These are phyloP conservation scores for Termitomyces sp. DNA, from an alignment of 1,284 basidiomycete genomes.

Conservation along the genomic window DNA sequence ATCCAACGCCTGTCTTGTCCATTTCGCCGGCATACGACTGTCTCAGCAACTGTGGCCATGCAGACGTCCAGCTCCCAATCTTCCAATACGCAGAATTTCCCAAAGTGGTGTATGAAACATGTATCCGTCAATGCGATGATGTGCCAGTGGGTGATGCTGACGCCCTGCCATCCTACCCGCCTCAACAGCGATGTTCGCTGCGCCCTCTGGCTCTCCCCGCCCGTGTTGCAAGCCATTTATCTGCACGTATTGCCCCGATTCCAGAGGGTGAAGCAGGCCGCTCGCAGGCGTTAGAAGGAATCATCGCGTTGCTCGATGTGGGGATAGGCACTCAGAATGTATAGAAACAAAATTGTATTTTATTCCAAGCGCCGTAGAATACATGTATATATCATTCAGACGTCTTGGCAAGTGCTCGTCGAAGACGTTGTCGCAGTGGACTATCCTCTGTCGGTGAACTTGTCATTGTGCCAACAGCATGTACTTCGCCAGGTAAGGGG, in stretches of 20 bases:
- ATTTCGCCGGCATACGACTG: not conserved
- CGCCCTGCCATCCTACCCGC: too few species aligned
- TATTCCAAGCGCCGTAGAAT: not conserved
- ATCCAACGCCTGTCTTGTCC: not conserved
- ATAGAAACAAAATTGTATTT: not conserved
- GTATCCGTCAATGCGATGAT: not conserved
- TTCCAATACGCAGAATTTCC: not conserved
- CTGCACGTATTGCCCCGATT: not conserved
- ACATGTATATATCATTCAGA: slow-evolving; percentile 7
- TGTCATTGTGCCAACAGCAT: slow-evolving; percentile 13
- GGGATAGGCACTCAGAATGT: not conserved
- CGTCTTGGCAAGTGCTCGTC: slow-evolving; percentile 19
- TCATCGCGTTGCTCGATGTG: slow-evolving; percentile 14
- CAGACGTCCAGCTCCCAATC: not conserved
- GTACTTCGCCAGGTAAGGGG: slow-evolving; percentile 6
- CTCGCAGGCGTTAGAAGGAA: slow-evolving; percentile 10
- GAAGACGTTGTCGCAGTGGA: slow-evolving; percentile 21
- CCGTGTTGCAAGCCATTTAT: slow-evolving; percentile 10
- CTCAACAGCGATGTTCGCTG: not conserved
- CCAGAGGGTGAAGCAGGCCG: not conserved
- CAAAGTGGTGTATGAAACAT: not conserved
- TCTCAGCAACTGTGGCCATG: not conserved
- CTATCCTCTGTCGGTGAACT: slow-evolving; percentile 12
- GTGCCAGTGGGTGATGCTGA: not conserved
- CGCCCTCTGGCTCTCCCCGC: slow-evolving; percentile 11